These are phyloP conservation scores for Ceratobasidium sp. DNA, from an alignment of 1,284 basidiomycete species.

Conservation along the genomic window DNA sequence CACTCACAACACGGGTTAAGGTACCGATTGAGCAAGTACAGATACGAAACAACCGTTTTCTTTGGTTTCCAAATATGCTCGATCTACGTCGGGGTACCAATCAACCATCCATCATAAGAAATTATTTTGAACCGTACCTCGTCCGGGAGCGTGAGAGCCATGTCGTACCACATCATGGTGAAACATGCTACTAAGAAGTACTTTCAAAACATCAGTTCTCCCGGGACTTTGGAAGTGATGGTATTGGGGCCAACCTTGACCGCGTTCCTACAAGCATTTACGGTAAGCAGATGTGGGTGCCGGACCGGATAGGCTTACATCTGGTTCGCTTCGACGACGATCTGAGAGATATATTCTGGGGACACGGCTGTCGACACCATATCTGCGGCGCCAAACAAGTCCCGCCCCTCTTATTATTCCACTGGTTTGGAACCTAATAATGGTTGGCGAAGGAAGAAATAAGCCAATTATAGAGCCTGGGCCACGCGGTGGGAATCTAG, in stretches of 20 bases:
- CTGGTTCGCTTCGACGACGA: neutral
- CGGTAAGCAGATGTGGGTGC: neutral
- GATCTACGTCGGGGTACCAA: too few species aligned
- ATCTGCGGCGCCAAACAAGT: slow-evolving; percentile 1
- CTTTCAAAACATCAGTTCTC: neutral
- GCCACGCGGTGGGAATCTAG: neutral
- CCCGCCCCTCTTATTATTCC: neutral
- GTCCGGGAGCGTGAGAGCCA: slow-evolving; percentile 35
- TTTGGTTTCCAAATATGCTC: slow-evolving; percentile 19
- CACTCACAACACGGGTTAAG: slow-evolving; percentile 19
- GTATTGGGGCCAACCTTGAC: slow-evolving; percentile 9
- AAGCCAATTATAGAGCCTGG: too few species aligned
- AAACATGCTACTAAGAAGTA: slow-evolving; percentile 19
- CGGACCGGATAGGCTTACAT: too few species aligned
- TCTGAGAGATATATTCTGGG: neutral
- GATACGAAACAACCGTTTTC: slow-evolving; percentile 16
- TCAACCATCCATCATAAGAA: too few species aligned
- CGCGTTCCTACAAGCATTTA: neutral
- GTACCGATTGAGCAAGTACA: slow-evolving; percentile 14
- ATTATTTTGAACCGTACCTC: neutral
- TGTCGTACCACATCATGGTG: slow-evolving; percentile 40
- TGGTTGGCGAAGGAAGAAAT: too few species aligned
- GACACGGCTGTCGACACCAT: neutral
- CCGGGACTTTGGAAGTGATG: too few species aligned
- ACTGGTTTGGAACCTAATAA: too few species aligned